These are phyloP conservation scores for Eucalyptus tenuipes DNA, from an alignment of 345 rosid genomes.

Conservation along the genomic window DNA sequence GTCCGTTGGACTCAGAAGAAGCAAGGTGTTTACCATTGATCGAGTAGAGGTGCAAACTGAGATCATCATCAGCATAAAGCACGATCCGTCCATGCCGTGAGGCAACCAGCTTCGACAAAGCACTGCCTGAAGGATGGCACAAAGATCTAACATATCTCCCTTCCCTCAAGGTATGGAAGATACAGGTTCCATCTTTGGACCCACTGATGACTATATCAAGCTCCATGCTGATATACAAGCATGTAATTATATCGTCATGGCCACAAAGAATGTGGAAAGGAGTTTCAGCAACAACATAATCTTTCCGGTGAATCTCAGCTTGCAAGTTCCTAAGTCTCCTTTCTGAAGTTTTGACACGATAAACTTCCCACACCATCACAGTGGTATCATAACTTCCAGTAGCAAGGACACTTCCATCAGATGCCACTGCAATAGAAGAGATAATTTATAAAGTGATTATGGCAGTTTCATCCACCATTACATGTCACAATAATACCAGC, in stretches of 20 bases:
- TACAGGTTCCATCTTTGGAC: conserved; percentile 94
- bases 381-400: conserved; percentile 98
- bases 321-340: conserved; percentile 47
- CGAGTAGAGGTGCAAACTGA: conserved; percentile 77
- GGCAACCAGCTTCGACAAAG: conserved; percentile 77
- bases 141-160: conserved; percentile 90
- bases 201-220: conserved; percentile 96
- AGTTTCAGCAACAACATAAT: conserved; percentile 61
- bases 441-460: neutral
- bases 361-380: conserved; percentile 90
- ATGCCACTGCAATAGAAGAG: conserved; percentile 47
- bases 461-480: neutral
- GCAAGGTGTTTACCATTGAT: conserved; percentile 94
- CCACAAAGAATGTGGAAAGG: conserved; percentile 95
- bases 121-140: conserved; percentile 72
- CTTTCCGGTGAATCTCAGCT: conserved; percentile 52
- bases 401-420: conserved; percentile 79
- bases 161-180: conserved; percentile 79
- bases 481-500: neutral
- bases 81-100: conserved; percentile 77
- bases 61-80: conserved; percentile 82
- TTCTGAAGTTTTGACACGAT: conserved; percentile 43
- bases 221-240: conserved; percentile 71
- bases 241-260: conserved; percentile 90
- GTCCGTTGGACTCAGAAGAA: conserved; percentile 79